A percentile compares a stretch with the other conserved stretches of the same genome.
These are phyloP conservation scores for Hydrangea macrophylla DNA, from an alignment of 148 eudicot species.

Conservation along the genomic window DNA sequence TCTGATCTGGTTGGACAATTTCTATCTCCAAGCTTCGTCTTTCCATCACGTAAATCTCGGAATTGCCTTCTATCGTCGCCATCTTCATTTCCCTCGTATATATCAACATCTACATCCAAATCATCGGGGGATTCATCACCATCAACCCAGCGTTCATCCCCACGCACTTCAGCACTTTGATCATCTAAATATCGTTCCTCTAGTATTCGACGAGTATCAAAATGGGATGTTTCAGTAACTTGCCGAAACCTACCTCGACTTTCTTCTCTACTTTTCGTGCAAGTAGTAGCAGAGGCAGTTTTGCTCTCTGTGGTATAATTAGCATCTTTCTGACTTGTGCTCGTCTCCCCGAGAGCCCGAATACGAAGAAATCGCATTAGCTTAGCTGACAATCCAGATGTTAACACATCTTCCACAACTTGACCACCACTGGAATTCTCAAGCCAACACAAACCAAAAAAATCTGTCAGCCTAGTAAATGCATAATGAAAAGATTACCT, in stretches of 20 bases:
- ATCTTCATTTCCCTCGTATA: slow-evolving; percentile 40
- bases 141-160: slow-evolving; percentile 39
- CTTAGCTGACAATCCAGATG: slow-evolving; percentile 86
- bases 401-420: slow-evolving; percentile 85
- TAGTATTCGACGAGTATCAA: slow-evolving; percentile 48
- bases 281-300: slow-evolving; percentile 33
- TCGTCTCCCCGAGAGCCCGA: slow-evolving; percentile 68
- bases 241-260: slow-evolving; percentile 55
- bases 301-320: slow-evolving; percentile 46
- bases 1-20: slow-evolving; percentile 51
- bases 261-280: slow-evolving; percentile 64
- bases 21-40: slow-evolving; percentile 43
- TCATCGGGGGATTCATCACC: slow-evolving; percentile 40
- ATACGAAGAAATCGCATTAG: slow-evolving; percentile 86
- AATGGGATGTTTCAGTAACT: slow-evolving; percentile 46
- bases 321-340: slow-evolving; percentile 50
- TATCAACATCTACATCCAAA: slow-evolving; percentile 33
- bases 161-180: slow-evolving; percentile 38
- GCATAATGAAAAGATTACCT: no score
- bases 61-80: slow-evolving; percentile 46
- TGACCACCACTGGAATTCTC: slow-evolving; percentile 71
- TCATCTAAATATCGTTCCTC: slow-evolving; percentile 52
- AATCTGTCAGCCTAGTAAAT: slow-evolving; percentile 1
- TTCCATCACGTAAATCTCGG: slow-evolving; percentile 53
- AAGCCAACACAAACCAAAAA: slow-evolving; percentile 5